phyloP scores from a whole-genome alignment of 495 filamentous ascomycete species.

The Apodospora peruviana region DNA sequence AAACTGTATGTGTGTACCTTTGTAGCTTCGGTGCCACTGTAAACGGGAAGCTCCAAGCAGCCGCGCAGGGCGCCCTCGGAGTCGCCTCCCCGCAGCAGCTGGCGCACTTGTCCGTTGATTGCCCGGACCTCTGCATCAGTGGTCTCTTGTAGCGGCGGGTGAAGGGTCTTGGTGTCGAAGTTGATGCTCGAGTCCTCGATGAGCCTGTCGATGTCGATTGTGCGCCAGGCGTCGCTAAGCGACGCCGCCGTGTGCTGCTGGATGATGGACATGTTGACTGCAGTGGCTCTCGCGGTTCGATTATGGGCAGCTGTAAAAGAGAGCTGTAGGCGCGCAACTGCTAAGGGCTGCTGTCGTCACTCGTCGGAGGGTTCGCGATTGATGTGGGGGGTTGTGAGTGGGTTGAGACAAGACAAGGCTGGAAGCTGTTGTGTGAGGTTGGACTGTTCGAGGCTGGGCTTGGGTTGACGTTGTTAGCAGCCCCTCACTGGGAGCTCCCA shows the following conservation, averaged over 20 bases:
- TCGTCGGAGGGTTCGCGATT: neutral
- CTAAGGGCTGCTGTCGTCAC: neutral
- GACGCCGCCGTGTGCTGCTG: slow-evolving; percentile 47
- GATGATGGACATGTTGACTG: slow-evolving; percentile 49
- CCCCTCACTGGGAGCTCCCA: too few species aligned
- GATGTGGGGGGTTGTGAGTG: neutral
- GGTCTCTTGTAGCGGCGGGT: slow-evolving; percentile 61
- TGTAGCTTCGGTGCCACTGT: slow-evolving; percentile 58
- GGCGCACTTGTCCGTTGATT: slow-evolving; percentile 70
- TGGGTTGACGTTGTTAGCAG: too few species aligned
- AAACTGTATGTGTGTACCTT: slow-evolving; percentile 37
- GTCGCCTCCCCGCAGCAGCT: slow-evolving; percentile 80
- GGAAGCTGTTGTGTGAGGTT: neutral
- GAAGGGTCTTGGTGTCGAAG: slow-evolving; percentile 77
- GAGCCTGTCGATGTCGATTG: slow-evolving; percentile 86
- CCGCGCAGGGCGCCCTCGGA: slow-evolving; percentile 74
- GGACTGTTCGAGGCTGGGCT: too few species aligned
- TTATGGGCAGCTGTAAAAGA: neutral
- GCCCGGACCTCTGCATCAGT: slow-evolving; percentile 66
- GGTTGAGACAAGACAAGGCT: neutral
- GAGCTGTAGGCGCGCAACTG: neutral
- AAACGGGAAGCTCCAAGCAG: slow-evolving; percentile 64
- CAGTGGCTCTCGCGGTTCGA: neutral
- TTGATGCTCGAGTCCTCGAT: slow-evolving; percentile 83
- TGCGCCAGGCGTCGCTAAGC: slow-evolving; percentile 67